These are phyloP conservation scores for Lentinula aciculospora DNA, from an alignment of 768 basidiomycete genomes.

Conservation along the genomic window DNA sequence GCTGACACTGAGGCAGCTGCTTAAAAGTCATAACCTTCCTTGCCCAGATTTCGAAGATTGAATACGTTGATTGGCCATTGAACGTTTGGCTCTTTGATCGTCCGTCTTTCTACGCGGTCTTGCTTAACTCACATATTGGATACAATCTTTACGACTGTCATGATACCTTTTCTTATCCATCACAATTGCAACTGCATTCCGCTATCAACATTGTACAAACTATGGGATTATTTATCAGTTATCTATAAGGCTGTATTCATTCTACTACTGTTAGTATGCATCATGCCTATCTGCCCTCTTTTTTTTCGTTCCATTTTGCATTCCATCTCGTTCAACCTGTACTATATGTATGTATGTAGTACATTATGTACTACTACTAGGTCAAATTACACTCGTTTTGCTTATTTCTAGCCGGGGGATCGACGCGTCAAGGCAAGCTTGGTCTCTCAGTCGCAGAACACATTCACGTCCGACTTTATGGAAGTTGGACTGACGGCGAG, in stretches of 20 bases:
- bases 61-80: slow-evolving; percentile 15
- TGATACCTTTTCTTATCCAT: not conserved
- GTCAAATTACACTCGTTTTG: not conserved
- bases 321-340: not conserved
- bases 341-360: not conserved
- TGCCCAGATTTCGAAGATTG: slow-evolving; percentile 30
- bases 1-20: slow-evolving; percentile 30
- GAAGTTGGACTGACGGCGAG: too few species aligned
- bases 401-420: too few species aligned
- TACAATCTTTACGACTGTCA: not conserved
- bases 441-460: too few species aligned
- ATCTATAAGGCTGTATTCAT: not conserved
- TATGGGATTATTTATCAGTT: not conserved
- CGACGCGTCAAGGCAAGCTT: too few species aligned
- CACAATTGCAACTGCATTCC: not conserved
- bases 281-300: not conserved
- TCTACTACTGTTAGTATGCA: not conserved
- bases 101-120: too few species aligned
- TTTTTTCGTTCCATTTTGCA: too few species aligned
- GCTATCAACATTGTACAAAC: not conserved
- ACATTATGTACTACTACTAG: not conserved
- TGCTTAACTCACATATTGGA: not conserved
- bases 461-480: too few species aligned
- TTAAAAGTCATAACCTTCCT: slow-evolving; percentile 42
- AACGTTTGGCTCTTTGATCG: not conserved